Evolutionary conservation across 495 filamentous ascomycete genomes (phyloP), one percentile per base, ranked within the genome.

Genomic region (Aspergillus sparsus): DNA sequence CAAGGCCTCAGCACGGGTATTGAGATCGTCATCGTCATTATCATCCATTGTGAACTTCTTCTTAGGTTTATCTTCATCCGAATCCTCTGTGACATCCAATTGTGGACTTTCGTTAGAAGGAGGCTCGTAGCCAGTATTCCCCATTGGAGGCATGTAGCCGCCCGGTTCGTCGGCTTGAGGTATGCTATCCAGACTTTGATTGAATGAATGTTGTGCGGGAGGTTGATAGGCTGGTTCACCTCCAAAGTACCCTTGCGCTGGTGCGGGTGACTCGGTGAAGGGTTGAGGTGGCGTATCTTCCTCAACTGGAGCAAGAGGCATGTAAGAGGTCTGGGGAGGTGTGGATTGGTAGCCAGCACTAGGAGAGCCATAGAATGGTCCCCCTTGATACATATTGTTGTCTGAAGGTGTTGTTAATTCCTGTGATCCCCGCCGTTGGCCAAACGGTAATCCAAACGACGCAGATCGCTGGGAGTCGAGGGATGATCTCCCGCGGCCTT

Each of bases 11-110:
- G 84, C 79, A 55, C 80, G 78, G 39, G 72, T 65, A 42, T 68
- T 72, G 37, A 87, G 64, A 47, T 66, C 64, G 51, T 81, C 78
- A 0, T 77, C 77, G 37, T 75, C 75, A 21, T 93, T 88, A 71
- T 91, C 87, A 64, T 90, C 88, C 82, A 93, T 86, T 60, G 89
- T 86, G n/a, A 82, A 83, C 68, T 89, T 91, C 74, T 90, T 89
- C 74, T 87, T 93, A 1, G 81, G 80, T 54, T 85, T 81, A 16
- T 80, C 79, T 31, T 82, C 79, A 2, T 70, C 70, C 7, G 77
- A 70, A 10, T 74, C 70, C 7, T 72, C 71, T 9, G 64, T 57
- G 16, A 57, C 57, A n/a, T 82, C 73, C n/a, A 71, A 46, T 3
- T 60, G 53, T 31, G 75, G 35, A 45, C 68, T 65, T 6, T 65